Evolutionary conservation across 2,329 filamentous ascomycete genomes (phyloP), one percentile per base, ranked within the genome.

Genomic region (Trichoderma asperellum): DNA sequence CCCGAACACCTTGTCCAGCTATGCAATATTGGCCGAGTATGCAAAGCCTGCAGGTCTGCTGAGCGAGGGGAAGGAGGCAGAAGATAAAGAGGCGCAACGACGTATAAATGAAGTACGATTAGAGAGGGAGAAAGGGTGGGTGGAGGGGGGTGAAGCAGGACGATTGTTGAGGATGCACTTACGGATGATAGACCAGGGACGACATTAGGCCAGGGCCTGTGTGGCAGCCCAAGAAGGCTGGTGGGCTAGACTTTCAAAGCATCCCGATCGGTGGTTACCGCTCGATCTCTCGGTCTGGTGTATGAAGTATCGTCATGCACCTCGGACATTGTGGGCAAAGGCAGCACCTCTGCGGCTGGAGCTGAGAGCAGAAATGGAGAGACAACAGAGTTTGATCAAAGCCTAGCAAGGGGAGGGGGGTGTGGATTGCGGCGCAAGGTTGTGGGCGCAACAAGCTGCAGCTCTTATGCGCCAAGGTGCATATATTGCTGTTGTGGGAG

Each of bases 241-340:
- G 27, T 55, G 63, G 56, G 64, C 43, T 59, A 27, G 56, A 53
- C 40, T 58, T 52, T 53, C 37, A 58, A 47, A 49, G 58, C 55
- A 47, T 63, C 67, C 66, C 70, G 59, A 69, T 71, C 69, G 70
- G 55, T 71, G 70, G 66, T 58, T 71, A 68, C 70, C 62, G 63
- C 68, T 70, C 70, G 69, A 69, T 73, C 70, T 70, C 60, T 71
- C 67, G 68, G 72, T 66, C 68, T 69, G 43, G 61, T 27, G 21
- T 49, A n/a, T 12, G n/a, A 49, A 49, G 52, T 16, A 55, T 43
- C 40, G 40, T n/a, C 3, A 43, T n/a, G 40, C 18, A 43, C 16
- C 16, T 43, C 2, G 40, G 40, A 43, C 52, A 35, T 58, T 14
- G 63, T 49, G 63, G 63, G 27, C 29, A 66, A 58, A 65, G 52